Percentiles rank a stretch among this genome's conserved stretches.
Conservation (phyloP, 768 basidiomycete genomes). For the Kwoniella pini region DNA sequence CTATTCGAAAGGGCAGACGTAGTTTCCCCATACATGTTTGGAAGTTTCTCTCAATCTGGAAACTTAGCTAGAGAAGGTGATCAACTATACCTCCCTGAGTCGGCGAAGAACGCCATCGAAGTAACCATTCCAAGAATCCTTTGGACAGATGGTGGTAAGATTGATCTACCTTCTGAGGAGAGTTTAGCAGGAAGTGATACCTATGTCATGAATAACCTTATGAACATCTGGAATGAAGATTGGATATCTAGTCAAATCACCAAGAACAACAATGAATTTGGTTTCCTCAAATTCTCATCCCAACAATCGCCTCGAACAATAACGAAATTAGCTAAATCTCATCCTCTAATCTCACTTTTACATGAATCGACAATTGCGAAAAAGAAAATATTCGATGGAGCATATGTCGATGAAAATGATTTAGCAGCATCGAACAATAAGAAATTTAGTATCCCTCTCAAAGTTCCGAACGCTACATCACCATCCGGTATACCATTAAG, state of each 20-base stretch:
- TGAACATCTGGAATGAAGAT: conserved; percentile 89
- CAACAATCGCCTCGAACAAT: conserved; percentile 62
- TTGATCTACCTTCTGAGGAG: conserved; percentile 66
- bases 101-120: conserved; percentile 82
- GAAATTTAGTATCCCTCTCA: conserved; percentile 51
- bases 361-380: conserved; percentile 10
- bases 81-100: conserved; percentile 76
- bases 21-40: conserved; percentile 86
- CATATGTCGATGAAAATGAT: conserved; percentile 56
- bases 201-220: conserved; percentile 65
- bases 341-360: conserved; percentile 41
- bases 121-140: conserved; percentile 72
- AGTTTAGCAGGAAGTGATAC: conserved; percentile 60
- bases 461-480: conserved; percentile 46
- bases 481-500: conserved; percentile 60
- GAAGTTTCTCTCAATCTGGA: conserved; percentile 74
- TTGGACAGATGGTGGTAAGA: conserved; percentile 73
- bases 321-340: conserved; percentile 26
- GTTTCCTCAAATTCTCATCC: conserved; percentile 73
- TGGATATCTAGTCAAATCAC: conserved; percentile 72
- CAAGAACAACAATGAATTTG: conserved; percentile 65
- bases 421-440: conserved; percentile 57
- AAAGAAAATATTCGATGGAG: conserved; percentile 14
- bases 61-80: conserved; percentile 87
- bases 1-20: conserved; percentile 97